Percentiles rank a stretch among this genome's conserved stretches.
These are phyloP conservation scores for Syzygium syzygioides DNA, from an alignment of 441 rosid genomes.

Conservation along the genomic window DNA sequence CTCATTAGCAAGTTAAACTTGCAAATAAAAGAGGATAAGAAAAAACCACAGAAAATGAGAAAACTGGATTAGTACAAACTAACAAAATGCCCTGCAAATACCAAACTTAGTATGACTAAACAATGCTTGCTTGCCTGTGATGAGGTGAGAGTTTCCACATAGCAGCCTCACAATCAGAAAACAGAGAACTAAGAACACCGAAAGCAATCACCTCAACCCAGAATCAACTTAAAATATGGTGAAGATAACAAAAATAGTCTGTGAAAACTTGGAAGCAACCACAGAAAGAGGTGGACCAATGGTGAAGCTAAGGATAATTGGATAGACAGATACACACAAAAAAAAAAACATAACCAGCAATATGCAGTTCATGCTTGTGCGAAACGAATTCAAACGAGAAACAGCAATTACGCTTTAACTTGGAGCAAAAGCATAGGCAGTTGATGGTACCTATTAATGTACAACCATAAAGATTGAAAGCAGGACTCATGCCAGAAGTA, in stretches of 20 bases:
- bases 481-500: constrained; percentile 90
- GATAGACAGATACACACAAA: neutral
- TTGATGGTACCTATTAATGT: constrained; percentile 60
- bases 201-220: neutral
- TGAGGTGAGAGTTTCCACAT: neutral
- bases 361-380: neutral
- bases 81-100: neutral
- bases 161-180: neutral
- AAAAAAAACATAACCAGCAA: neutral
- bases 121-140: neutral
- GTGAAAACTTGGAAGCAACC: neutral
- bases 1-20: neutral
- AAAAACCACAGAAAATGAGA: neutral
- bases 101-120: neutral
- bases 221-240: neutral
- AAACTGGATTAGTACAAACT: neutral
- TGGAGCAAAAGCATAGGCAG: constrained; percentile 5
- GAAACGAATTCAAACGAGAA: neutral
- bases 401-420: neutral
- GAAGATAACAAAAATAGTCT: neutral
- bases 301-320: neutral
- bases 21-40: neutral
- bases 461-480: constrained; percentile 77
- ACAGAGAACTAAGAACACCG: neutral
- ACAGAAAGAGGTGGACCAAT: neutral